These are phyloP conservation scores for Marasmius sp. DNA, from an alignment of 1,284 basidiomycete species.

Conservation along the genomic window DNA sequence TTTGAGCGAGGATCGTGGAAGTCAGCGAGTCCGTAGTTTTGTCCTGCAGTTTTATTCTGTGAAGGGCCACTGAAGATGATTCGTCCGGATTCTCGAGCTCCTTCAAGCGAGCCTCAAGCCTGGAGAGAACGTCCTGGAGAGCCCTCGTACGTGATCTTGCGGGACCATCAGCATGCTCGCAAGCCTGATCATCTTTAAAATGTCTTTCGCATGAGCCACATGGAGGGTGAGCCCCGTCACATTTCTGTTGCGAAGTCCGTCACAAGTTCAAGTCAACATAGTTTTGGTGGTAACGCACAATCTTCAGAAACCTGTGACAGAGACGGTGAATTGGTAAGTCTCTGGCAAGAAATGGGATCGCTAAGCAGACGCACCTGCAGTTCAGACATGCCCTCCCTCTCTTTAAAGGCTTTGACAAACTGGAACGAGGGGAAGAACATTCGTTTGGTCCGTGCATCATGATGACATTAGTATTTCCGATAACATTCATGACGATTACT, in stretches of 20 bases:
- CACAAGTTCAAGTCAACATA: neutral
- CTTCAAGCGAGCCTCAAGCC: no score
- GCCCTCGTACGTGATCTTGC: conserved; percentile 9
- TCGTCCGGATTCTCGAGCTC: conserved; percentile 5
- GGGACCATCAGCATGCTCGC: conserved; percentile 19
- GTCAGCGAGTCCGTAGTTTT: no score
- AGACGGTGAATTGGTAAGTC: neutral
- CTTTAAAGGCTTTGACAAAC: conserved; percentile 12
- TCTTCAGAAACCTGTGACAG: conserved; percentile 12
- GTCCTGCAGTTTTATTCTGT: neutral
- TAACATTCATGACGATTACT: conserved; percentile 99
- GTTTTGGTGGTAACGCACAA: conserved; percentile 6
- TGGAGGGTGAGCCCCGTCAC: conserved; percentile 17
- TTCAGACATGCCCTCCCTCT: conserved; percentile 16
- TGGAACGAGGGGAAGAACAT: neutral
- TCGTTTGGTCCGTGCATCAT: conserved; percentile 58
- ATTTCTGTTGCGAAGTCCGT: conserved; percentile 11
- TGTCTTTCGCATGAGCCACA: conserved; percentile 18
- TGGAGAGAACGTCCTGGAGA: no score
- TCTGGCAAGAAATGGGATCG: neutral
- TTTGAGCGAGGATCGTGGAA: conserved; percentile 36
- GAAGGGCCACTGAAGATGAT: conserved; percentile 8
- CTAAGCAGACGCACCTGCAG: conserved; percentile 9
- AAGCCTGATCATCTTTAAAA: conserved; percentile 16
- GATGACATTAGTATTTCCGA: conserved; percentile 96